phyloP scores from a whole-genome alignment of 768 basidiomycete genomes.

The Boletus rufocinnamomeus region DNA sequence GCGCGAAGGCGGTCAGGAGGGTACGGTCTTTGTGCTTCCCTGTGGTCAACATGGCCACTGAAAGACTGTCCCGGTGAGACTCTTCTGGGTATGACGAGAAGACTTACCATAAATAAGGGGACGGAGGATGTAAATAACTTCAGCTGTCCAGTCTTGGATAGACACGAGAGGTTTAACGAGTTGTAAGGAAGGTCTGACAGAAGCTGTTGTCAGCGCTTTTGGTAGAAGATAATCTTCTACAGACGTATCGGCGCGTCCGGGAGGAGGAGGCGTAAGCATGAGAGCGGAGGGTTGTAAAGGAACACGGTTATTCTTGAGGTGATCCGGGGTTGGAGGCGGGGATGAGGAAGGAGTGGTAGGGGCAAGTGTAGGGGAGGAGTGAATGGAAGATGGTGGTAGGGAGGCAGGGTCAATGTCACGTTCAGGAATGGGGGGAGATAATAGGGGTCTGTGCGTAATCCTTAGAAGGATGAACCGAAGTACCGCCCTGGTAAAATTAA shows the following conservation, averaged over 20 bases:
- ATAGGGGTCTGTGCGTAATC: constrained; percentile 73
- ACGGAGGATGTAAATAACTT: constrained; percentile 67
- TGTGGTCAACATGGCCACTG: constrained; percentile 28
- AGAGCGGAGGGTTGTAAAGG: constrained; percentile 67
- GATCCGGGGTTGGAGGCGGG: constrained; percentile 68
- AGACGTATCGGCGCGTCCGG: constrained; percentile 51
- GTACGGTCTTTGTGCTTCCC: constrained; percentile 50
- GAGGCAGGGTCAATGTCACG: constrained; percentile 82
- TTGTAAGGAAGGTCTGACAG: constrained; percentile 69
- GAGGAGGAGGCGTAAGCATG: constrained; percentile 51
- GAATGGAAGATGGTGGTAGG: constrained; percentile 53
- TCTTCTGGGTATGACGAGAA: constrained; percentile 14
- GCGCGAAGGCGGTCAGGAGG: constrained; percentile 58
- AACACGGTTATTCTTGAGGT: constrained; percentile 76
- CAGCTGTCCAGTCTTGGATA: constrained; percentile 74
- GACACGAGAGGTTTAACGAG: constrained; percentile 62
- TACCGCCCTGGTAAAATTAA: constrained; percentile 52
- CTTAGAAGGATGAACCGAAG: constrained; percentile 74
- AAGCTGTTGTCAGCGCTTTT: constrained; percentile 72
- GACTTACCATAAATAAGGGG: constrained; percentile 75
- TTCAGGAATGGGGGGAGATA: constrained; percentile 81
- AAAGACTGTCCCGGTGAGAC: constrained; percentile 3
- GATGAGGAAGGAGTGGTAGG: constrained; percentile 59
- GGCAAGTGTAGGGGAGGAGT: constrained; percentile 61
- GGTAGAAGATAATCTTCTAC: constrained; percentile 83